Base-by-base conservation (phyloP, 2,329 filamentous ascomycete species). In the Paracoccidioides brasiliensis region DNA sequence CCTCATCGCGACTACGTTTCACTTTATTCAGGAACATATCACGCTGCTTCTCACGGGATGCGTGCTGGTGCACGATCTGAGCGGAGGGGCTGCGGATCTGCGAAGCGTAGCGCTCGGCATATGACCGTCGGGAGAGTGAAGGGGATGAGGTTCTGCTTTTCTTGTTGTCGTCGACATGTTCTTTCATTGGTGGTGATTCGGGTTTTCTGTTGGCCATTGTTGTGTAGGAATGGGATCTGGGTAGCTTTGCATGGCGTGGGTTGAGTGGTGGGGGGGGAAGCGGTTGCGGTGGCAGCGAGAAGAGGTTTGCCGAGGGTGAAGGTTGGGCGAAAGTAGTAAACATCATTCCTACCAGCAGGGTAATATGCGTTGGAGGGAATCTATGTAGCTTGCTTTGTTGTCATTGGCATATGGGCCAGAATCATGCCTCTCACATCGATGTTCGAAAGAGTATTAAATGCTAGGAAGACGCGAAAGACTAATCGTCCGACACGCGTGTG, bases 1-100 rank as follows among this genome's bases (percentile, higher is more conserved):
- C 67, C 40, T 64, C 62, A 12, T 74, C 70, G 35, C 73, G 70
- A 44, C 68, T 67, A n/a, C 63, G 63, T 51, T 67, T 69, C 15
- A 75, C 65, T 28, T 69, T 67, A 58, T 73, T 74, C 3, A 74
- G 60, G 55, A 75, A 76, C 46, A 66, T 64, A 28, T 64, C 66
- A 52, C 70, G 70, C 32, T 69, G 67, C 38, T 68, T 65, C 9
- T 66, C 64, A 54, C 67, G 68, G 2, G 65, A 59, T 1, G 59
- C 56, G 14, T 59, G 52, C 5, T 58, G 56, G 9, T 52, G 56
- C 37, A 64, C 59, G 37, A 65, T 61, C 14, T 60, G 62, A 32
- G 58, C 58, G 38, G 70, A 62, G 0, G 70, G 69, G 40, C 68
- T 69, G 14, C 67, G 62, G 57, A 71, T 66, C 42, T 60, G 63